Percentiles rank a stretch among this genome's conserved stretches.
Conservation (phyloP, 148 eudicot species). For the Rhododendron molle region DNA sequence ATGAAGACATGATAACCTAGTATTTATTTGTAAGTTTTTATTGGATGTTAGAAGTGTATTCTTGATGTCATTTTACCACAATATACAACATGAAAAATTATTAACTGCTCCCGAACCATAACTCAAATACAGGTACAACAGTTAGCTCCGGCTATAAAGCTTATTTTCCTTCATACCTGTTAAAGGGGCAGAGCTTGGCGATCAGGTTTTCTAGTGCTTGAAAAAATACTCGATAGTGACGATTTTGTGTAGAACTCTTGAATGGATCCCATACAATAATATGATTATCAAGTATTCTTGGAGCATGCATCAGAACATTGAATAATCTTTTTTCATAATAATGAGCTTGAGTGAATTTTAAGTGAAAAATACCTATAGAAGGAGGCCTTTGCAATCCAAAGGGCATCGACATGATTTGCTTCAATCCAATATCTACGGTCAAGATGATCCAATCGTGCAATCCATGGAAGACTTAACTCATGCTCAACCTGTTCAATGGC, state of each 20-base stretch:
- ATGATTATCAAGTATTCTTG: no score
- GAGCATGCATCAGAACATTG: no score
- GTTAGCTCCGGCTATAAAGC: neutral
- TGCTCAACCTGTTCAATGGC: slow-evolving; percentile 21
- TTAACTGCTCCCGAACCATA: no score
- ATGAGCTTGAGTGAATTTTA: neutral
- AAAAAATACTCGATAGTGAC: neutral
- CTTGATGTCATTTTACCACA: no score
- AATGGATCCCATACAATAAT: no score
- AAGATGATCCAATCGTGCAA: slow-evolving; percentile 41
- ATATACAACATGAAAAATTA: no score
- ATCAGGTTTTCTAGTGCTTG: neutral
- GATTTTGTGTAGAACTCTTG: neutral
- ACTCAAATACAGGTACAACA: no score
- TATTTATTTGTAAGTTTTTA: no score
- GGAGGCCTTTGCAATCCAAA: slow-evolving; percentile 33
- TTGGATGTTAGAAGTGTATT: neutral
- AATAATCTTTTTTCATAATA: no score
- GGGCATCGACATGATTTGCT: slow-evolving; percentile 16
- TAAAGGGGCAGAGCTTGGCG: neutral
- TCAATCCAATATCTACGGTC: slow-evolving; percentile 46
- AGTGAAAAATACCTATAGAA: slow-evolving; percentile 18
- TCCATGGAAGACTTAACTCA: slow-evolving; percentile 37
- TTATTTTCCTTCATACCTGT: neutral
- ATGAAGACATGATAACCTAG: slow-evolving; percentile 28